Conservation (phyloP, 768 basidiomycete species). For the Podaxis sp. region DNA sequence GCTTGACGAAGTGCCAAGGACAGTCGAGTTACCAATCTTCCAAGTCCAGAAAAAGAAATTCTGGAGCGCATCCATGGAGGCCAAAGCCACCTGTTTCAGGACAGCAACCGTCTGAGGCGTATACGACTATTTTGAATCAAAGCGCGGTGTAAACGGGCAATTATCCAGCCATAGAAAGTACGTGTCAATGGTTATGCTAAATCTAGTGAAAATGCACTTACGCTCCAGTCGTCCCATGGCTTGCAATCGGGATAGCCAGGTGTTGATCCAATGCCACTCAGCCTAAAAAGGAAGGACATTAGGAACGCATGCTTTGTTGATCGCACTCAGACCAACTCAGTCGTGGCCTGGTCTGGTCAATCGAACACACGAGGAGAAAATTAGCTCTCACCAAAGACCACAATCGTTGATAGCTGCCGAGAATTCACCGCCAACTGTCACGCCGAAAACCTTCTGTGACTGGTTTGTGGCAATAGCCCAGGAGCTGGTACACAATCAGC, state of each 20-base stretch:
- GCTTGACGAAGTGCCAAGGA: slow-evolving; percentile 60
- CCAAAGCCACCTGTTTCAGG: slow-evolving; percentile 65
- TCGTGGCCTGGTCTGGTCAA: slow-evolving; percentile 10
- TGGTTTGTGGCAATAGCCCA: slow-evolving; percentile 52
- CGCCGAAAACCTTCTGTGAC: slow-evolving; percentile 72
- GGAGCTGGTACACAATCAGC: slow-evolving; percentile 31
- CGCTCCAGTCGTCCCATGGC: slow-evolving; percentile 44
- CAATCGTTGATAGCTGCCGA: slow-evolving; percentile 78
- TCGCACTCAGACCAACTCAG: slow-evolving; percentile 10
- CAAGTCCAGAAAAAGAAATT: slow-evolving; percentile 98
- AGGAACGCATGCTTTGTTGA: slow-evolving; percentile 15
- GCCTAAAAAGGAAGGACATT: slow-evolving; percentile 28
- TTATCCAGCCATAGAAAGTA: not conserved
- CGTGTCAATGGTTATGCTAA: not conserved
- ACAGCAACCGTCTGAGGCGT: slow-evolving; percentile 52
- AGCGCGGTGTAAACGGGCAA: slow-evolving; percentile 9
- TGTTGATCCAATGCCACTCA: slow-evolving; percentile 43
- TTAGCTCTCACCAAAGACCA: slow-evolving; percentile 50
- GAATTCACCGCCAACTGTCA: slow-evolving; percentile 83
- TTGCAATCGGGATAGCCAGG: slow-evolving; percentile 34
- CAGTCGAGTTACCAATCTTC: slow-evolving; percentile 87
- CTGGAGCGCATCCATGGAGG: slow-evolving; percentile 88
- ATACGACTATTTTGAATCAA: slow-evolving; percentile 44
- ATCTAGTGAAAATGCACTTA: slow-evolving; percentile 23
- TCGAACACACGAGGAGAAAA: slow-evolving; percentile 11